Percentiles rank a stretch among this genome's conserved stretches.
Evolutionary conservation across 2,329 filamentous ascomycete genomes (phyloP).

Genomic region (Myriosclerotinia curreyana): DNA sequence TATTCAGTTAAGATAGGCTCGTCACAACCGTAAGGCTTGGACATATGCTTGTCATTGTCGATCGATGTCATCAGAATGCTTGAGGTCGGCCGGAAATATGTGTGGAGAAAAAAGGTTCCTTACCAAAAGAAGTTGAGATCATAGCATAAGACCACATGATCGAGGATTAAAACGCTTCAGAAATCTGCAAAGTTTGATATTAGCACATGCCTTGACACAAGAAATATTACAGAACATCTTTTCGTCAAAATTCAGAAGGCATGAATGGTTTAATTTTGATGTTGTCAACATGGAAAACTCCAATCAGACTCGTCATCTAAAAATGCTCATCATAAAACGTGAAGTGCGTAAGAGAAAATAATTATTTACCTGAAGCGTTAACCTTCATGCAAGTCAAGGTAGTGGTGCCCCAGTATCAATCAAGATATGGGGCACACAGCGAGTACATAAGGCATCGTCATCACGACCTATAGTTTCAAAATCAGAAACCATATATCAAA

Average conservation of each 20-base stretch:
- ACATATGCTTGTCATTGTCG: conserved; percentile 96
- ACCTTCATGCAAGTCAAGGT: not conserved
- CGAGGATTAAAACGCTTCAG: not conserved
- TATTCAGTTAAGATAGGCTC: conserved; percentile 51
- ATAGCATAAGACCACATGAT: not conserved
- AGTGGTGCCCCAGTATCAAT: not conserved
- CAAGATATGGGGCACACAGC: not conserved
- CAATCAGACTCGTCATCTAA: conserved; percentile 78
- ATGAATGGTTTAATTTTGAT: conserved; percentile 70
- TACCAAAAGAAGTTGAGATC: not conserved
- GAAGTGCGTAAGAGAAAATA: conserved; percentile 23
- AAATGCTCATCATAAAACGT: conserved; percentile 48
- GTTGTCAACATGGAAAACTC: conserved; percentile 70
- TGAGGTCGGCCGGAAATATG: conserved; percentile 28
- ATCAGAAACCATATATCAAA: conserved; percentile 15
- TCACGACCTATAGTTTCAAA: conserved; percentile 11
- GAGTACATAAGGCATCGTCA: not conserved
- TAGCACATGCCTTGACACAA: conserved; percentile 18
- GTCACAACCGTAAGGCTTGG: conserved; percentile 65
- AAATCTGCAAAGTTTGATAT: not conserved
- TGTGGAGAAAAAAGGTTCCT: conserved; percentile 29
- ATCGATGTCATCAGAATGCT: conserved; percentile 75
- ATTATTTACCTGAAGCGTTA: conserved; percentile 24
- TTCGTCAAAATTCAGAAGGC: conserved; percentile 46
- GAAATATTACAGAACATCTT: conserved; percentile 39